Evolutionary conservation across 2,329 filamentous ascomycete species (phyloP).

Genomic region (Aspergillus pseudoglaucus): DNA sequence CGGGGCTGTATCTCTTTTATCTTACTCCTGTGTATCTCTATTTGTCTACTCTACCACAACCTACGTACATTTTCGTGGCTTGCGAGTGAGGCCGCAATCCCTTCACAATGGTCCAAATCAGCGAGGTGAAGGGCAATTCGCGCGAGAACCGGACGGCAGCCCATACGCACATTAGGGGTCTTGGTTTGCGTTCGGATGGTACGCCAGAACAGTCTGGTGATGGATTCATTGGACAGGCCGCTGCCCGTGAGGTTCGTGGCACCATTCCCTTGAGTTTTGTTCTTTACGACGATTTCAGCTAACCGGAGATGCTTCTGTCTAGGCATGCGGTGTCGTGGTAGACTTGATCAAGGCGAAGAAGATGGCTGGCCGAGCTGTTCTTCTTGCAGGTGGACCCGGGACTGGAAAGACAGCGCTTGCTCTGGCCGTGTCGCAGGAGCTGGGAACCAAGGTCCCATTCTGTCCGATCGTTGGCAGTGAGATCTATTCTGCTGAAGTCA

Average conservation of each 20-base stretch:
- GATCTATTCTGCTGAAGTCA: constrained; percentile 95
- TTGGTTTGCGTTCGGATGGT: constrained; percentile 81
- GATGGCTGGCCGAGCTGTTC: constrained; percentile 90
- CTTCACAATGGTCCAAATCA: constrained; percentile 71
- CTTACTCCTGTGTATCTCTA: constrained; percentile 5
- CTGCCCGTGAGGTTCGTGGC: constrained; percentile 73
- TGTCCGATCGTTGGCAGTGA: constrained; percentile 97
- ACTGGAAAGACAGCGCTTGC: constrained; percentile 97
- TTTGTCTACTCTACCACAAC: not conserved
- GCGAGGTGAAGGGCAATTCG: constrained; percentile 88
- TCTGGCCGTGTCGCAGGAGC: constrained; percentile 89
- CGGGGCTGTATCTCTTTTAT: constrained; percentile 6
- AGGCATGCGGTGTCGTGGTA: constrained; percentile 90
- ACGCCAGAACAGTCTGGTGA: constrained; percentile 70
- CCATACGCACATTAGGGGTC: constrained; percentile 95
- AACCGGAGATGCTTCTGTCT: constrained; percentile 5
- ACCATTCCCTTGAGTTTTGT: constrained; percentile 2
- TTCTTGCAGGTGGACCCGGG: constrained; percentile 88
- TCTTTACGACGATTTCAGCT: not conserved
- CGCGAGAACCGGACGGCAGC: constrained; percentile 94
- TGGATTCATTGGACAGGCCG: constrained; percentile 84
- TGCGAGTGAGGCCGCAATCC: constrained; percentile 18
- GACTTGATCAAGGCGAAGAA: constrained; percentile 94
- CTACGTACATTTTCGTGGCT: constrained; percentile 12
- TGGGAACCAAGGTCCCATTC: constrained; percentile 97